Conservation (phyloP, 306 rosid species). For the Luffa aegyptiaca region DNA sequence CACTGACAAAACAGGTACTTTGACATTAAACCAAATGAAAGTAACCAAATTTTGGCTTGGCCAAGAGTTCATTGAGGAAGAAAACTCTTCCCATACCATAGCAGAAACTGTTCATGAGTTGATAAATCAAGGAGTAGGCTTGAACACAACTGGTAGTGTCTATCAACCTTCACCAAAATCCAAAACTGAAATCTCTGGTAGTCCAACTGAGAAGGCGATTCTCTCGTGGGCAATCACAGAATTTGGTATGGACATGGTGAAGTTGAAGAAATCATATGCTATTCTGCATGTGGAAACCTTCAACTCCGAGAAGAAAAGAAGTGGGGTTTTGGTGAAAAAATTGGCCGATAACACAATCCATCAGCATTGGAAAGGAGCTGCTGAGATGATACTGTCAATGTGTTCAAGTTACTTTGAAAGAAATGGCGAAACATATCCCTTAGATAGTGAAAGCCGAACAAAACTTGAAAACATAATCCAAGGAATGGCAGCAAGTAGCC, state of each 20-base stretch:
- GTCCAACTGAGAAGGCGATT: conserved; percentile 80
- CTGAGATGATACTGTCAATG: conserved; percentile 71
- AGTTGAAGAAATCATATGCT: conserved; percentile 32
- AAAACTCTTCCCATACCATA: conserved; percentile 18
- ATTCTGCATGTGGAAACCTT: conserved; percentile 72
- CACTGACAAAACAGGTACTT: conserved; percentile 79
- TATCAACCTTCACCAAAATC: conserved; percentile 31
- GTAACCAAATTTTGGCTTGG: conserved; percentile 69
- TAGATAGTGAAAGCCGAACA: conserved; percentile 28
- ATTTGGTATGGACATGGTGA: conserved; percentile 58
- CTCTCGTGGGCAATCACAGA: conserved; percentile 60
- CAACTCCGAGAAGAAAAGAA: conserved; percentile 75
- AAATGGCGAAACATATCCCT: conserved; percentile 30
- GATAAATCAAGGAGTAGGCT: conserved; percentile 58
- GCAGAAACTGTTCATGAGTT: conserved; percentile 31
- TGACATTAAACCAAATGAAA: conserved; percentile 70
- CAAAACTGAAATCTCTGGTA: conserved; percentile 67
- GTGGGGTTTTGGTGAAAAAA: conserved; percentile 55
- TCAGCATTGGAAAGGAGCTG: conserved; percentile 91
- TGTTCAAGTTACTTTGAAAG: conserved; percentile 47
- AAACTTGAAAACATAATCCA: conserved; percentile 44
- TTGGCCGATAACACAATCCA: conserved; percentile 29
- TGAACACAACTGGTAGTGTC: conserved; percentile 63
- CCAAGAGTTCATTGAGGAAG: conserved; percentile 29
- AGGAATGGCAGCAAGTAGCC: conserved; percentile 87